Conservation (phyloP, 371 early-diverging fungal species). For the Saksenaea oblongispora region DNA sequence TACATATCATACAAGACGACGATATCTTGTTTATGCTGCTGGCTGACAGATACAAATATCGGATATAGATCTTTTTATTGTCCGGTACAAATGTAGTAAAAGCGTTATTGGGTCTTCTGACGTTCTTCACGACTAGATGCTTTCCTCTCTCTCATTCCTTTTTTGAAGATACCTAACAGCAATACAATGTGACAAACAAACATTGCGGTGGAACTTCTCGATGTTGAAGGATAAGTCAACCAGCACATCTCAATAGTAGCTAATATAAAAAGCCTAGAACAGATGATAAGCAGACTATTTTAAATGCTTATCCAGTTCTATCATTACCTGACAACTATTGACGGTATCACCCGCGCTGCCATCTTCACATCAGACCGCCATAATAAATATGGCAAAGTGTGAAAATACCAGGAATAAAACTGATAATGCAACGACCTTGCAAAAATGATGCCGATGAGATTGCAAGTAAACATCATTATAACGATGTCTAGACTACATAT, state of each 20-base stretch:
- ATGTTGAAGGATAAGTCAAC: constrained; percentile 51
- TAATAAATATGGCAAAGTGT: constrained; percentile 81
- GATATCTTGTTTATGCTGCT: too few species aligned
- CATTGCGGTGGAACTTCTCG: constrained; percentile 35
- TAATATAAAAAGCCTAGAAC: constrained; percentile 33
- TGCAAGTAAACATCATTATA: constrained; percentile 72
- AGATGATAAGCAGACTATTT: neutral
- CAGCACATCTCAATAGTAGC: constrained; percentile 48
- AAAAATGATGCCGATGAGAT: constrained; percentile 87
- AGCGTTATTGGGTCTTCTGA: too few species aligned
- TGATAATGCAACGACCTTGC: constrained; percentile 92
- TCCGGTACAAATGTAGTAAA: too few species aligned
- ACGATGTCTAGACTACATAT: constrained; percentile 58
- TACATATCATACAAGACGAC: too few species aligned
- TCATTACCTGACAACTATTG: constrained; percentile 2
- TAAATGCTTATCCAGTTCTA: neutral
- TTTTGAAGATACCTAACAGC: constrained; percentile 23
- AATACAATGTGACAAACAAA: constrained; percentile 39
- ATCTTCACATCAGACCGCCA: constrained; percentile 43
- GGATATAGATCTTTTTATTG: too few species aligned
- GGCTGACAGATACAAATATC: too few species aligned
- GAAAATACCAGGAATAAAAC: constrained; percentile 94
- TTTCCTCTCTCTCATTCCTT: neutral
- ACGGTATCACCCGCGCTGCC: neutral
- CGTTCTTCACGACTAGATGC: neutral